Percentiles rank a stretch among this genome's conserved stretches.
phyloP scores from a whole-genome alignment of 345 rosid genomes.

The Populus alba region DNA sequence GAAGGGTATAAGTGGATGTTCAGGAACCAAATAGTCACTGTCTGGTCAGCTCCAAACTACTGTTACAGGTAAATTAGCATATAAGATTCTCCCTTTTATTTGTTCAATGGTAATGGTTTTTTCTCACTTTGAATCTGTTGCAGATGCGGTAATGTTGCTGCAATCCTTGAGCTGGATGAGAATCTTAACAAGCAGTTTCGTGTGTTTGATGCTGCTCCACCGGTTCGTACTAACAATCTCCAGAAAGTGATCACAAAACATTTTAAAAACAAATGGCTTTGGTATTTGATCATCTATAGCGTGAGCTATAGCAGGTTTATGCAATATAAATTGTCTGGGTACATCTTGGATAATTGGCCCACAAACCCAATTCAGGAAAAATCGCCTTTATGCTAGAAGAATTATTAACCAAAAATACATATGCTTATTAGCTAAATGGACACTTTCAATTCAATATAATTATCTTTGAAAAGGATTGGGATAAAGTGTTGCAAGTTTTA shows the following conservation, averaged over 20 bases:
- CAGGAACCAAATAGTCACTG: slow-evolving; percentile 86
- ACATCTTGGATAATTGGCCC: neutral
- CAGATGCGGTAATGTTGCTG: slow-evolving; percentile 97
- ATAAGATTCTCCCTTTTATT: neutral
- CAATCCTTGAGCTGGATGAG: slow-evolving; percentile 87
- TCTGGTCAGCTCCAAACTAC: slow-evolving; percentile 99
- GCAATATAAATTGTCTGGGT: neutral
- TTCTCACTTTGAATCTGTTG: slow-evolving; percentile 18
- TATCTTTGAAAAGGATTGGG: neutral
- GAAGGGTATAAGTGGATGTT: slow-evolving; percentile 99
- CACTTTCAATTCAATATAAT: neutral
- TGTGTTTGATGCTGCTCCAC: slow-evolving; percentile 95
- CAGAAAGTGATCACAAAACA: neutral
- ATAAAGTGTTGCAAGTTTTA: neutral
- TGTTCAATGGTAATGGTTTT: slow-evolving; percentile 10
- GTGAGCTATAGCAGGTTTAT: neutral
- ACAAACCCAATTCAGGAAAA: neutral
- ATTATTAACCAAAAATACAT: neutral
- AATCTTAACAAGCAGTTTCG: slow-evolving; percentile 74
- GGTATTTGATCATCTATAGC: neutral
- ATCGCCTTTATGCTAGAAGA: neutral
- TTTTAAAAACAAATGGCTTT: neutral
- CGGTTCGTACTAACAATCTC: slow-evolving; percentile 39
- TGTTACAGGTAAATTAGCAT: slow-evolving; percentile 69
- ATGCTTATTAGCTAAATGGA: neutral